These are phyloP conservation scores for Pilobolus umbonatus DNA, from an alignment of 192 early-diverging fungal genomes.

Conservation along the genomic window DNA sequence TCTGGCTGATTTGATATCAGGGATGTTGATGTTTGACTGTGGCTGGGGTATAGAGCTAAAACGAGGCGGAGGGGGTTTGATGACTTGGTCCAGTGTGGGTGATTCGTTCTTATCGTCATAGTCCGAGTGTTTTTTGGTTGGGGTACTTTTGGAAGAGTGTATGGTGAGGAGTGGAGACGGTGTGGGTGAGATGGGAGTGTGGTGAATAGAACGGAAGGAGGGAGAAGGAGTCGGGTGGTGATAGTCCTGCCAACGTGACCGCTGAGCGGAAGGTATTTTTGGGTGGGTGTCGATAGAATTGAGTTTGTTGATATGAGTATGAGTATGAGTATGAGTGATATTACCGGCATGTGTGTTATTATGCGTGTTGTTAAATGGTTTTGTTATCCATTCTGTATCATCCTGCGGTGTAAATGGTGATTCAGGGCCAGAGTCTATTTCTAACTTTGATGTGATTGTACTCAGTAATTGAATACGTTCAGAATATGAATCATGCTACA, in stretches of 20 bases:
- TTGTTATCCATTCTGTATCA: background rate
- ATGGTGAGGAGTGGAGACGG: background rate
- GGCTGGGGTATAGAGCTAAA: background rate
- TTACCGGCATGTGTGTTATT: no score
- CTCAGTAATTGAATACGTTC: conserved; percentile 21
- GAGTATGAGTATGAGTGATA: no score
- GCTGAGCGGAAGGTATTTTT: background rate
- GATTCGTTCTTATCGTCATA: background rate
- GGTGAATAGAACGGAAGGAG: conserved; percentile 3
- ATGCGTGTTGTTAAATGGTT: background rate
- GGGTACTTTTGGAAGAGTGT: conserved; percentile 15
- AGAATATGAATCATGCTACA: conserved; percentile 28
- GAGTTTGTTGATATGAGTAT: background rate
- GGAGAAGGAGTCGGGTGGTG: background rate
- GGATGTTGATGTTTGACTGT: background rate
- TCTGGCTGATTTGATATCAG: background rate
- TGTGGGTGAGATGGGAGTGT: conserved; percentile 1
- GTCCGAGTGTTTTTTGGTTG: background rate
- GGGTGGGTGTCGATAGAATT: no score
- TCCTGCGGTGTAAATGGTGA: conserved; percentile 11
- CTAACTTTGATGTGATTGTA: conserved; percentile 12
- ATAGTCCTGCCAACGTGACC: conserved; percentile 6
- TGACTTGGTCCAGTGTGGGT: background rate
- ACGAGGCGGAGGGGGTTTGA: background rate
- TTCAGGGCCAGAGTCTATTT: no score